Evolutionary conservation across 208 protist genomes (phyloP).

Genomic region (Kentomonas sorsogonicus): DNA sequence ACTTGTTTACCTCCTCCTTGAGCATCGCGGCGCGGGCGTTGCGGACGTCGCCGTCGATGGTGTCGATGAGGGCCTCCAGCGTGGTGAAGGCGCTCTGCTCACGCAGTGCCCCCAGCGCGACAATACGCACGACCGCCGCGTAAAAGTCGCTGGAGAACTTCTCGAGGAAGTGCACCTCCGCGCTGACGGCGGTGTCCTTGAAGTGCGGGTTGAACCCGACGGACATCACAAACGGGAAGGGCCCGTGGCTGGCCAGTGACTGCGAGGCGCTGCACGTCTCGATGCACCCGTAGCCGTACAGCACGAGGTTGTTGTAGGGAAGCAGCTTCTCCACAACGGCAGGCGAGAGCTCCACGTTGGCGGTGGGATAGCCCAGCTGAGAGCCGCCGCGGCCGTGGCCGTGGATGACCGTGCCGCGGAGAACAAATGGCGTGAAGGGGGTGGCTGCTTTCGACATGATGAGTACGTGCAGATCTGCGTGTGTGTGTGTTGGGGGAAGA

Average conservation of each 20-base stretch:
- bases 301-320: slow-evolving; percentile 55
- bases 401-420: slow-evolving; percentile 77
- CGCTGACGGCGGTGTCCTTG: slow-evolving; percentile 57
- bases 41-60: slow-evolving; percentile 60
- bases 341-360: slow-evolving; percentile 63
- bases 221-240: slow-evolving; percentile 81
- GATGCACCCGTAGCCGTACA: slow-evolving; percentile 83
- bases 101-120: slow-evolving; percentile 55
- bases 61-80: slow-evolving; percentile 71
- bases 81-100: slow-evolving; percentile 59
- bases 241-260: slow-evolving; percentile 14
- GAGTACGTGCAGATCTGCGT: background rate
- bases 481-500: no score
- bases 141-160: slow-evolving; percentile 87
- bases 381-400: slow-evolving; percentile 82
- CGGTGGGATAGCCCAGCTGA: slow-evolving; percentile 87
- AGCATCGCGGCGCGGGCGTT: slow-evolving; percentile 30
- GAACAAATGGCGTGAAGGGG: slow-evolving; percentile 40
- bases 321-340: slow-evolving; percentile 32
- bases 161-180: slow-evolving; percentile 87
- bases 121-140: slow-evolving; percentile 59
- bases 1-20: slow-evolving; percentile 16
- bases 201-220: slow-evolving; percentile 90
- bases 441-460: background rate
- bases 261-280: slow-evolving; percentile 13